Evolutionary conservation across 2,329 filamentous ascomycete genomes (phyloP).

Genomic region (Exophiala sp.): DNA sequence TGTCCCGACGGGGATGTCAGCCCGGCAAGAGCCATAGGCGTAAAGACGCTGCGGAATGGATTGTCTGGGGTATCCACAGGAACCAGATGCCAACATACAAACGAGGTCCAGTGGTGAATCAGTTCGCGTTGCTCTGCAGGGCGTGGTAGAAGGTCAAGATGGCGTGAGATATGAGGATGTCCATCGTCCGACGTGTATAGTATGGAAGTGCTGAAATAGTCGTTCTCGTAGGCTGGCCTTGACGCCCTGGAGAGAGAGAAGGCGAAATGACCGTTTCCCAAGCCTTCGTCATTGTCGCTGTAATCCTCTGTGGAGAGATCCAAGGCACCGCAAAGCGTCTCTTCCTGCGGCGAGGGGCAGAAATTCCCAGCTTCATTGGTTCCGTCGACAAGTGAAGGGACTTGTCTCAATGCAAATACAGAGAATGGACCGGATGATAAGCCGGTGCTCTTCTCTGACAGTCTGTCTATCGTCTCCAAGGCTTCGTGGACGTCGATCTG

Average conservation of each 20-base stretch:
- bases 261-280: constrained; percentile 16
- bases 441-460: neutral
- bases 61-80: constrained; percentile 32
- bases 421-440: constrained; percentile 19
- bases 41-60: constrained; percentile 31
- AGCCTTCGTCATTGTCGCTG: constrained; percentile 1
- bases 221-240: neutral
- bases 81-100: constrained; percentile 32
- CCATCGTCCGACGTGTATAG: neutral
- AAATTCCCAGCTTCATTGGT: neutral
- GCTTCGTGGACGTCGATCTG: constrained; percentile 17
- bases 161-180: constrained; percentile 5
- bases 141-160: constrained; percentile 21
- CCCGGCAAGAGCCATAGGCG: constrained; percentile 22
- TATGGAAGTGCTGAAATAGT: neutral
- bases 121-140: constrained; percentile 25
- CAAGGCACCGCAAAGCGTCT: neutral
- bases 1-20: constrained; percentile 17
- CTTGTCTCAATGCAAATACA: constrained; percentile 8
- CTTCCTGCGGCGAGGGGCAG: neutral
- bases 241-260: neutral
- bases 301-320: neutral
- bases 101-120: constrained; percentile 32
- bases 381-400: neutral
- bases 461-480: constrained; percentile 15